phyloP scores from a whole-genome alignment of 306 rosid species.

The Carpinus fangiana region DNA sequence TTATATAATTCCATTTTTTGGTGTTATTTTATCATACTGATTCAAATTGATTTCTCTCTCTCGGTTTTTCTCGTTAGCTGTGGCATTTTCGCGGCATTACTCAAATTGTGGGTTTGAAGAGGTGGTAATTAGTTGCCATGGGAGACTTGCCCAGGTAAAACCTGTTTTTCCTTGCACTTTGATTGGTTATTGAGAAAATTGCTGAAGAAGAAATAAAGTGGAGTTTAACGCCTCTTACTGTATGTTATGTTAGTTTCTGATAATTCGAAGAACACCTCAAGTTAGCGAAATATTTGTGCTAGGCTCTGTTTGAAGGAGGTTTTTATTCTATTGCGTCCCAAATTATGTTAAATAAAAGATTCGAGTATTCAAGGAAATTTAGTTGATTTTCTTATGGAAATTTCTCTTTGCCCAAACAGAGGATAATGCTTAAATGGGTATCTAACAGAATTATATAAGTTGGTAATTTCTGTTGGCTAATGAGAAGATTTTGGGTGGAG shows the following conservation, averaged over 20 bases:
- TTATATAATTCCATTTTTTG: background rate
- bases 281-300: too few relatives aligned
- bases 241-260: too few relatives aligned
- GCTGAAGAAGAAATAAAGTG: too few relatives aligned
- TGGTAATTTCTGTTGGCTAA: background rate
- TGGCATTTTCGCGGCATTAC: background rate
- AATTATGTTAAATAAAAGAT: background rate
- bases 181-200: too few relatives aligned
- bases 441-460: background rate
- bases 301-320: background rate
- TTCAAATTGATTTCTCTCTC: background rate
- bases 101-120: slow-evolving; percentile 20
- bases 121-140: slow-evolving; percentile 15
- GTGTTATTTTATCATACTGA: background rate
- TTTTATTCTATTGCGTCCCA: background rate
- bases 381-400: background rate
- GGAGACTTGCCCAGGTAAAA: slow-evolving; percentile 42
- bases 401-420: background rate
- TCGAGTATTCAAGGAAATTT: background rate
- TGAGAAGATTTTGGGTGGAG: background rate
- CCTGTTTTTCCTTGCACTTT: background rate
- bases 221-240: too few relatives aligned
- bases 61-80: background rate
- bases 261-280: too few relatives aligned
- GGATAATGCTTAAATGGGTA: background rate